Percentiles rank a stretch among this genome's conserved stretches.
Conservation (phyloP, 1,139 yeast genomes). For the Sugiyamaella japonica region DNA sequence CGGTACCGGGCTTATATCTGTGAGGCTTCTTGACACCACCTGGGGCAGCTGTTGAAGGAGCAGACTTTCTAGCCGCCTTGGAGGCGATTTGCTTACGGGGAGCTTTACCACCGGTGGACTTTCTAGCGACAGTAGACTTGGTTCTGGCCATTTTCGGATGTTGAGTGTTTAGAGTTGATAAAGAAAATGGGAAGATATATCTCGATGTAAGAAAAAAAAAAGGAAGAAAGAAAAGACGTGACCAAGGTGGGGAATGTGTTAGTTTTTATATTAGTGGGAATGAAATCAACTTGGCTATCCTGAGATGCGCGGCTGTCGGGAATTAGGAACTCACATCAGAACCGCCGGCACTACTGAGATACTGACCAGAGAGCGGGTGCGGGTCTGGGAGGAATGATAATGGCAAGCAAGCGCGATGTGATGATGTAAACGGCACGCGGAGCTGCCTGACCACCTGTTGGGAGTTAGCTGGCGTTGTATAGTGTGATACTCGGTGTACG, state of each 20-base stretch:
- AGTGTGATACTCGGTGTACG: too few relatives aligned
- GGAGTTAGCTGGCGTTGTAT: too few relatives aligned
- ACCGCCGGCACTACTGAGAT: too few relatives aligned
- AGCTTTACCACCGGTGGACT: conserved; percentile 99
- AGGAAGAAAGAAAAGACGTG: conserved; percentile 17
- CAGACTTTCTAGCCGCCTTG: conserved; percentile 98
- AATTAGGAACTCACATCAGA: background rate
- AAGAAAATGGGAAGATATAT: conserved; percentile 19
- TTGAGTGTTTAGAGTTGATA: conserved; percentile 1
- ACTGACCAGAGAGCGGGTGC: too few relatives aligned
- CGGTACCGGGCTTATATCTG: conserved; percentile 99
- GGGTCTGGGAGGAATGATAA: too few relatives aligned
- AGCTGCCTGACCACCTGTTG: too few relatives aligned
- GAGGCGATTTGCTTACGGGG: conserved; percentile 99
- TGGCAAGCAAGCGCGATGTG: too few relatives aligned
- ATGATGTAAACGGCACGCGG: too few relatives aligned
- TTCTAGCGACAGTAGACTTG: conserved; percentile 92
- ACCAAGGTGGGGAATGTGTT: conserved; percentile 16
- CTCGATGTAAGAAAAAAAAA: conserved; percentile 29
- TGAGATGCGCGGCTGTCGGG: background rate
- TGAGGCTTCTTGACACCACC: conserved; percentile 99
- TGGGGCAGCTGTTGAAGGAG: conserved; percentile 57
- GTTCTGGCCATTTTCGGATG: conserved; percentile 86
- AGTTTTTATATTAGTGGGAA: conserved; percentile 12
- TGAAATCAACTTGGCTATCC: background rate